Percentiles rank a stretch among this genome's conserved stretches.
Evolutionary conservation across 192 early-diverging fungal species (phyloP).

Genomic region (Dimargaris cristalligena): DNA sequence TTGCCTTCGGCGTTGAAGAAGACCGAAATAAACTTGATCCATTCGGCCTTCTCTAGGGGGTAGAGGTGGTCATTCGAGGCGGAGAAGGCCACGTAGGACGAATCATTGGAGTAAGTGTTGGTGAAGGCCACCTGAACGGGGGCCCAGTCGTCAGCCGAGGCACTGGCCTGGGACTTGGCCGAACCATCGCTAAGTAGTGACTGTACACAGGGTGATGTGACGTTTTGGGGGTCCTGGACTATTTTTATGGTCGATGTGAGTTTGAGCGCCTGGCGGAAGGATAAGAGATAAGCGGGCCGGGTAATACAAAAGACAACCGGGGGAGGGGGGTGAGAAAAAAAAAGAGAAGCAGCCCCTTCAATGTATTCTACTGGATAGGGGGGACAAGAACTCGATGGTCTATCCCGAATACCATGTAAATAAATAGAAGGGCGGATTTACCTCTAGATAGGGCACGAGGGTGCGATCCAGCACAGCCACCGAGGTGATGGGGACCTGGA

Average conservation of each 20-base stretch:
- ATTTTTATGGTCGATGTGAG: slow-evolving; percentile 23
- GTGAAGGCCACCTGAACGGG: slow-evolving; percentile 19
- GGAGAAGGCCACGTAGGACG: slow-evolving; percentile 15
- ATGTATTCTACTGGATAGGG: too few species aligned
- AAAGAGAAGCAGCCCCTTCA: too few species aligned
- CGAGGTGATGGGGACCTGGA: slow-evolving; percentile 20
- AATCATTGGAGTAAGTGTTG: slow-evolving; percentile 22
- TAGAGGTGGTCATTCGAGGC: slow-evolving; percentile 23
- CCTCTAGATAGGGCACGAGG: slow-evolving; percentile 24
- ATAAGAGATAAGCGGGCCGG: too few species aligned
- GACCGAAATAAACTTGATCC: slow-evolving; percentile 31
- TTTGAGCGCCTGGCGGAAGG: too few species aligned
- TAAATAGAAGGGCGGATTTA: too few species aligned
- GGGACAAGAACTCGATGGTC: too few species aligned
- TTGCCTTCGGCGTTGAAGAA: slow-evolving; percentile 33
- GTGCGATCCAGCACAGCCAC: slow-evolving; percentile 26
- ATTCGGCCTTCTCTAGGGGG: slow-evolving; percentile 26
- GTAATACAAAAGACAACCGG: too few species aligned
- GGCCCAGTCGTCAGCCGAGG: slow-evolving; percentile 20
- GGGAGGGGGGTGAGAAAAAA: too few species aligned
- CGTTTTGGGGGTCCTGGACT: slow-evolving; percentile 23
- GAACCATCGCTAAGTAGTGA: slow-evolving; percentile 19
- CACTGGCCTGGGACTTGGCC: slow-evolving; percentile 22
- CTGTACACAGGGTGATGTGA: slow-evolving; percentile 30
- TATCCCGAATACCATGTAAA: too few species aligned